Conservation (phyloP, 1,284 basidiomycete genomes). For the Ganoderma leucocontextum region DNA sequence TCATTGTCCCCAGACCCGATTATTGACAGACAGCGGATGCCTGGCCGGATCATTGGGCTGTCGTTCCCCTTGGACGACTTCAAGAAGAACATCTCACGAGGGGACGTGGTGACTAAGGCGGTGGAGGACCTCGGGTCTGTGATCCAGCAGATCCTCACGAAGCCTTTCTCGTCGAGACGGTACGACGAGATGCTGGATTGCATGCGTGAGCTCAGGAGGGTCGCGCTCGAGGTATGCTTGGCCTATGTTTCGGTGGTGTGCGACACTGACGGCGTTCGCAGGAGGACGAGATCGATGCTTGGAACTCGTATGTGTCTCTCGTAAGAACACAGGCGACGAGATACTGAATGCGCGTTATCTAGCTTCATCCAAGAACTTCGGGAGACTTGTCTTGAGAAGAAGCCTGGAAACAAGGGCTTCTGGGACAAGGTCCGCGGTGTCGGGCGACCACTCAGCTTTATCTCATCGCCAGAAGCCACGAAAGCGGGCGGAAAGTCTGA, state of each 20-base stretch:
- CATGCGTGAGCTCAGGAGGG: constrained; percentile 70
- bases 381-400: constrained; percentile 55
- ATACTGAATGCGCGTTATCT: constrained; percentile 7
- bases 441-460: constrained; percentile 65
- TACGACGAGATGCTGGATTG: constrained; percentile 77
- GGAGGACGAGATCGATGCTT: constrained; percentile 82
- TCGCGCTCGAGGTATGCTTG: constrained; percentile 63
- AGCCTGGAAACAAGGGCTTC: constrained; percentile 68
- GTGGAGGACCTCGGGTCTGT: constrained; percentile 80
- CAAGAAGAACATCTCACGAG: constrained; percentile 67
- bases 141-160: constrained; percentile 72
- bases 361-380: constrained; percentile 70
- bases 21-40: constrained; percentile 50
- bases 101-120: constrained; percentile 84
- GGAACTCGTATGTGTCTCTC: constrained; percentile 67
- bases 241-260: background rate
- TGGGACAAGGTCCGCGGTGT: constrained; percentile 64
- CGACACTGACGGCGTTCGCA: constrained; percentile 36
- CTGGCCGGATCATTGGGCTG: constrained; percentile 75
- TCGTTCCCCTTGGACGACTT: constrained; percentile 83
- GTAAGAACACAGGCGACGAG: background rate
- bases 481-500: constrained; percentile 61
- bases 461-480: constrained; percentile 68
- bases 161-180: constrained; percentile 74
- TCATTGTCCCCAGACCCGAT: constrained; percentile 55